Conservation (phyloP, 768 basidiomycete genomes). For the Tubosaeta brunneosetosa region DNA sequence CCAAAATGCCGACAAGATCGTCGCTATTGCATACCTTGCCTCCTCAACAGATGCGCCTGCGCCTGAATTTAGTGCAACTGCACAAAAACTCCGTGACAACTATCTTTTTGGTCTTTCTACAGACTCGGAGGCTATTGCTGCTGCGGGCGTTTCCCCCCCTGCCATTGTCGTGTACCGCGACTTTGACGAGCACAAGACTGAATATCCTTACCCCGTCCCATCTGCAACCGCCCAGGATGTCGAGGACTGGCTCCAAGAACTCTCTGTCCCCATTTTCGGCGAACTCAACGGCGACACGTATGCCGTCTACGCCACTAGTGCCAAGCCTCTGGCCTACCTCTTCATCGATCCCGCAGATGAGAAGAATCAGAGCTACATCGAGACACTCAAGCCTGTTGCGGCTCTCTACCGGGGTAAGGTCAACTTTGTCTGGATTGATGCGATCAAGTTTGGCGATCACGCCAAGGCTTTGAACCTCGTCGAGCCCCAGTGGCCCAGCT, state of each 20-base stretch:
- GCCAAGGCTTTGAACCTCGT: slow-evolving; percentile 88
- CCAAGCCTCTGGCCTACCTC: slow-evolving; percentile 89
- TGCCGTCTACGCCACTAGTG: slow-evolving; percentile 70
- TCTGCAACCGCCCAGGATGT: slow-evolving; percentile 58
- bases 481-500: slow-evolving; percentile 86
- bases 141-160: slow-evolving; percentile 73
- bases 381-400: slow-evolving; percentile 70
- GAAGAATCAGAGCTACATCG: slow-evolving; percentile 60
- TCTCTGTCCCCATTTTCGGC: slow-evolving; percentile 83
- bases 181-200: slow-evolving; percentile 79
- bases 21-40: slow-evolving; percentile 79
- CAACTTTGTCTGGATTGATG: slow-evolving; percentile 99
- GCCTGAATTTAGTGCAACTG: slow-evolving; percentile 70
- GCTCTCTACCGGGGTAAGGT: slow-evolving; percentile 76
- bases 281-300: slow-evolving; percentile 96
- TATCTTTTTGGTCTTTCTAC: slow-evolving; percentile 88
- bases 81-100: slow-evolving; percentile 85
- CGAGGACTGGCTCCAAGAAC: slow-evolving; percentile 72
- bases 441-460: slow-evolving; percentile 91
- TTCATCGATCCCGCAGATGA: slow-evolving; percentile 81
- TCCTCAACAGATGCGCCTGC: slow-evolving; percentile 68
- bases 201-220: slow-evolving; percentile 58
- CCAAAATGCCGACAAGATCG: slow-evolving; percentile 83
- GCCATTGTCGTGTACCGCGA: slow-evolving; percentile 87
- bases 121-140: slow-evolving; percentile 62